Conservation (phyloP, 768 basidiomycete species). For the Auriculariales sp. region DNA sequence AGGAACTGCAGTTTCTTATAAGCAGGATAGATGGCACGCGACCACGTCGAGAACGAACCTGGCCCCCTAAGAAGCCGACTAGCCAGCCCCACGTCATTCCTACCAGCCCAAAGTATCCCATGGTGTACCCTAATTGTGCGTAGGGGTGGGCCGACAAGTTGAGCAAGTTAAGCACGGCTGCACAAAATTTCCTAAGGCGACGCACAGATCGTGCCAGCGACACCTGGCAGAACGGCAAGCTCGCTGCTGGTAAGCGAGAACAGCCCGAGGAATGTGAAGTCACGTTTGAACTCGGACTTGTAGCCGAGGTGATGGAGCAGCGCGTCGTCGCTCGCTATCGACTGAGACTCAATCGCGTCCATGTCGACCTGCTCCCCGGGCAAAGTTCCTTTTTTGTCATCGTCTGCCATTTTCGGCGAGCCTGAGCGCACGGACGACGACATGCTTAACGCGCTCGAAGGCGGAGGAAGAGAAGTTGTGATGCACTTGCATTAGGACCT, state of each 20-base stretch:
- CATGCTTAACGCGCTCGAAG: too few relatives aligned
- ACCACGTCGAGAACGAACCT: background rate
- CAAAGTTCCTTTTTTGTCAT: too few relatives aligned
- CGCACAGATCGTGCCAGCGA: background rate
- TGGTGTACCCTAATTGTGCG: too few relatives aligned
- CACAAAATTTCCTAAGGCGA: too few relatives aligned
- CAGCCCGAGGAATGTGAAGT: slow-evolving; percentile 2
- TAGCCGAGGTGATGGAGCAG: slow-evolving; percentile 2
- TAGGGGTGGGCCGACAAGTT: too few relatives aligned
- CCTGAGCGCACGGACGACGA: too few relatives aligned
- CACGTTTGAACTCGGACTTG: slow-evolving; percentile 5
- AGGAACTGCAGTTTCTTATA: background rate
- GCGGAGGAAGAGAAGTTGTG: too few relatives aligned
- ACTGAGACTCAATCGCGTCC: background rate
- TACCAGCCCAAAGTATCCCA: background rate
- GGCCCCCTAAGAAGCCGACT: background rate
- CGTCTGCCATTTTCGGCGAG: too few relatives aligned
- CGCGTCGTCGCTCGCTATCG: slow-evolving; percentile 1
- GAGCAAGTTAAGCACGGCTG: background rate
- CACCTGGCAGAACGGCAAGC: background rate
- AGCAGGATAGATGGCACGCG: background rate
- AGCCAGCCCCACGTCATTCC: slow-evolving; percentile 1
- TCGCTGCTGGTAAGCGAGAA: background rate
- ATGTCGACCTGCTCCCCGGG: too few relatives aligned
- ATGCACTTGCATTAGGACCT: too few relatives aligned